Evolutionary conservation across 2,329 filamentous ascomycete genomes (phyloP).

Genomic region (Diplocarpon mali): DNA sequence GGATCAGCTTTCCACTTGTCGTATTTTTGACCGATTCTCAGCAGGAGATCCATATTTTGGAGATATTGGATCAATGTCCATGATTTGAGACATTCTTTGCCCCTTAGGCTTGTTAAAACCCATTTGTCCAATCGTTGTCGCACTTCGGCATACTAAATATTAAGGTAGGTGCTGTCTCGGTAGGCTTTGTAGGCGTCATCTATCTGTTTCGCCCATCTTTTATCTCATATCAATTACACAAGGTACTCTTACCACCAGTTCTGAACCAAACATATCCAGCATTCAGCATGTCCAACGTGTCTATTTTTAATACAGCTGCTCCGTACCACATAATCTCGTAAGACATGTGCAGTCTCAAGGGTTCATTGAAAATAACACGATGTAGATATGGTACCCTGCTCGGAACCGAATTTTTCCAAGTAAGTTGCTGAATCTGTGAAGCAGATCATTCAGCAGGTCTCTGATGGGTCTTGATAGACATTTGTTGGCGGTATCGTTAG

Average conservation of each 20-base stretch:
- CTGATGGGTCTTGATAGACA: slow-evolving; percentile 37
- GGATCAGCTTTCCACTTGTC: neutral
- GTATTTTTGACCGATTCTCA: neutral
- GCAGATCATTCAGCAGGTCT: neutral
- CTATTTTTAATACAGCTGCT: slow-evolving; percentile 46
- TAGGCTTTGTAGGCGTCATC: slow-evolving; percentile 6
- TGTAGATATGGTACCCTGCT: slow-evolving; percentile 80
- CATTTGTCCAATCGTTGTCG: neutral
- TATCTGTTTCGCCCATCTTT: neutral
- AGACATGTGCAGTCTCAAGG: slow-evolving; percentile 10
- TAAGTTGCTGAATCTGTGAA: slow-evolving; percentile 27
- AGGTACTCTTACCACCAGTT: neutral
- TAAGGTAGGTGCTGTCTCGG: neutral
- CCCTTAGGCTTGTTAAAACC: too few relatives aligned
- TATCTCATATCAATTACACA: neutral
- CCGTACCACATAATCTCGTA: slow-evolving; percentile 72
- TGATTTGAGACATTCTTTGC: too few relatives aligned
- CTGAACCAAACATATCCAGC: too few relatives aligned
- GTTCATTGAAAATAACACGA: neutral
- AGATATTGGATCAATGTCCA: too few relatives aligned
- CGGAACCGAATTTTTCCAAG: slow-evolving; percentile 79
- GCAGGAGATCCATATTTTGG: neutral
- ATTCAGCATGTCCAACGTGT: slow-evolving; percentile 28
- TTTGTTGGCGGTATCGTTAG: slow-evolving; percentile 67
- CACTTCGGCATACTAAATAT: neutral